phyloP scores from a whole-genome alignment of 2,329 filamentous ascomycete species.

The Colletotrichum aenigma region DNA sequence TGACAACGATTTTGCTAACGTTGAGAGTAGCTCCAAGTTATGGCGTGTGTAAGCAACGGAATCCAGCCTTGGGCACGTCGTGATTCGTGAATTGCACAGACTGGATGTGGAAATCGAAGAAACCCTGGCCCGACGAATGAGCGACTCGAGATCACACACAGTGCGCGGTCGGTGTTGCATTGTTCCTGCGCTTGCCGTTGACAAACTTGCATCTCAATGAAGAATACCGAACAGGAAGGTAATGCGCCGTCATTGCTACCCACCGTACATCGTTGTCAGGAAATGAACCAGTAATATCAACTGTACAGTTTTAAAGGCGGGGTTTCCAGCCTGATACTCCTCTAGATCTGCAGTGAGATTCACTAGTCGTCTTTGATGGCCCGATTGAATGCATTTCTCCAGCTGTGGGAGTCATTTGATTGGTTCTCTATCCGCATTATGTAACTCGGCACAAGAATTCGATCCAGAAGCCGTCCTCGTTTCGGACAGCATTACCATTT shows the following conservation, averaged over 20 bases:
- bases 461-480: not conserved
- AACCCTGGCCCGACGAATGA: not conserved
- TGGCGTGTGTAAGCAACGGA: not conserved
- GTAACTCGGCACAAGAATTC: not conserved
- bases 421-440: not conserved
- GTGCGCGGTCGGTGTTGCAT: not conserved
- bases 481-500: not conserved
- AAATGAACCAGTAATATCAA: not conserved
- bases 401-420: not conserved
- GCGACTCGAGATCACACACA: not conserved
- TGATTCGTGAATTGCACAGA: not conserved
- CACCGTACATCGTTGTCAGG: not conserved
- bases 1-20: too few relatives aligned
- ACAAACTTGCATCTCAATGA: not conserved
- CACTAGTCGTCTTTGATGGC: not conserved
- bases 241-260: not conserved
- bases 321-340: not conserved
- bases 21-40: rapidly evolving
- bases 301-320: not conserved
- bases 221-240: not conserved
- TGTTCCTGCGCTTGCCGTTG: not conserved
- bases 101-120: not conserved
- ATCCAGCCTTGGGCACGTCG: not conserved
- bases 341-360: not conserved
- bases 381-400: not conserved